These are phyloP conservation scores for Quercus phellos DNA, from an alignment of 331 rosid genomes.

Conservation along the genomic window DNA sequence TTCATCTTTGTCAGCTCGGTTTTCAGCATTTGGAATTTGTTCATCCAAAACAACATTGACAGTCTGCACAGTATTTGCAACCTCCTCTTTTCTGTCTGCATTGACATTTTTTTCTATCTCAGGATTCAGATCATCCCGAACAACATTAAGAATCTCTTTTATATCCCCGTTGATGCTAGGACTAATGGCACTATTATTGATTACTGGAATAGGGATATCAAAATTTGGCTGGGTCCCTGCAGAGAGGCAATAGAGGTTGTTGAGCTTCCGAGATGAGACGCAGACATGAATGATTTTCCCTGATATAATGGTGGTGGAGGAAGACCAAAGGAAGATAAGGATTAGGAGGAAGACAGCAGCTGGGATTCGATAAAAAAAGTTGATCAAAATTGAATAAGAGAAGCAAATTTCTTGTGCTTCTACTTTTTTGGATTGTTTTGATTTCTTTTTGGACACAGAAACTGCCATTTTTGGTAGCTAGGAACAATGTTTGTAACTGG, in stretches of 20 bases:
- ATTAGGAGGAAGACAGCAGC: slow-evolving; percentile 38
- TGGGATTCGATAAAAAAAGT: slow-evolving; percentile 39
- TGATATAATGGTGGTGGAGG: slow-evolving; percentile 56
- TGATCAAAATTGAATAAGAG: slow-evolving; percentile 21
- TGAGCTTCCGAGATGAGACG: slow-evolving; percentile 64
- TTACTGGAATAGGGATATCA: slow-evolving; percentile 38
- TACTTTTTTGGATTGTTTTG: slow-evolving; percentile 34
- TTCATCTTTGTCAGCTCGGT: background rate
- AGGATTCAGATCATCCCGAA: background rate
- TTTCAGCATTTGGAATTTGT: background rate
- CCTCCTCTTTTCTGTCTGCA: background rate
- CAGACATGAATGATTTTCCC: slow-evolving; percentile 71
- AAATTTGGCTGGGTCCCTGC: slow-evolving; percentile 71
- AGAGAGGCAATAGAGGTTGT: slow-evolving; percentile 63
- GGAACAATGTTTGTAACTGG: slow-evolving; percentile 6
- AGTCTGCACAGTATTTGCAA: slow-evolving; percentile 4
- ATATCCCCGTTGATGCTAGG: slow-evolving; percentile 10
- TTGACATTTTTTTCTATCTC: background rate
- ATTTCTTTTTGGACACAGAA: slow-evolving; percentile 39
- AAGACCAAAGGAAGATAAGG: slow-evolving; percentile 61
- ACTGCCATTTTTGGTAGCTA: slow-evolving; percentile 40
- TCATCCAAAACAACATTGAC: background rate
- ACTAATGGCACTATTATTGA: slow-evolving; percentile 11
- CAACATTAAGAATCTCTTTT: background rate
- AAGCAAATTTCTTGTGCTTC: slow-evolving; percentile 18